phyloP scores from a whole-genome alignment of 148 eudicot genomes.

The Amaranthus hypochondriacus region DNA sequence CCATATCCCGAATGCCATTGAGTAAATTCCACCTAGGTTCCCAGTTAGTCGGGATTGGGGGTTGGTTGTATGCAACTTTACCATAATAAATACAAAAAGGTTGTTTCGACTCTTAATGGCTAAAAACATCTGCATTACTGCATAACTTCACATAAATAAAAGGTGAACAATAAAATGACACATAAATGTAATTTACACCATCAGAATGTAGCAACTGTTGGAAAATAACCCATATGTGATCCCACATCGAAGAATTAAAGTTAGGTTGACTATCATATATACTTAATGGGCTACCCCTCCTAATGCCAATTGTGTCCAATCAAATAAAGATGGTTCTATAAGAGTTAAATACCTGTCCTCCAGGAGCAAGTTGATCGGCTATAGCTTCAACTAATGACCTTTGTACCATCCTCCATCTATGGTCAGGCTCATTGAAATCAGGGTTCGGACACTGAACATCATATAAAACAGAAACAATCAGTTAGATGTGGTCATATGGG shows the following conservation, averaged over 20 bases:
- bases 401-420: conserved; percentile 84
- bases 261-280: too few relatives aligned
- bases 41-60: too few relatives aligned
- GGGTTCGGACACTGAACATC: conserved; percentile 82
- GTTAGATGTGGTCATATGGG: neutral
- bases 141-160: neutral
- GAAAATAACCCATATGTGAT: neutral
- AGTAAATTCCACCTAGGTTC: too few relatives aligned
- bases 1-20: too few relatives aligned
- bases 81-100: too few relatives aligned
- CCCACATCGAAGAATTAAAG: too few relatives aligned
- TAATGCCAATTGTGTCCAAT: too few relatives aligned
- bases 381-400: conserved; percentile 70
- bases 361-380: conserved; percentile 43
- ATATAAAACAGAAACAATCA: neutral
- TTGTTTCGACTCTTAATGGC: too few relatives aligned
- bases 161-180: neutral
- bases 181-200: neutral
- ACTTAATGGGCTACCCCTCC: too few relatives aligned
- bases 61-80: too few relatives aligned
- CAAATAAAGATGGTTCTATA: neutral
- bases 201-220: neutral
- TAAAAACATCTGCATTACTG: neutral
- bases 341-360: conserved; percentile 56
- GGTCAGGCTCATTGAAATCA: conserved; percentile 70